Evolutionary conservation across 768 basidiomycete genomes (phyloP).

Genomic region (Phlebiopsis flavidoalba): DNA sequence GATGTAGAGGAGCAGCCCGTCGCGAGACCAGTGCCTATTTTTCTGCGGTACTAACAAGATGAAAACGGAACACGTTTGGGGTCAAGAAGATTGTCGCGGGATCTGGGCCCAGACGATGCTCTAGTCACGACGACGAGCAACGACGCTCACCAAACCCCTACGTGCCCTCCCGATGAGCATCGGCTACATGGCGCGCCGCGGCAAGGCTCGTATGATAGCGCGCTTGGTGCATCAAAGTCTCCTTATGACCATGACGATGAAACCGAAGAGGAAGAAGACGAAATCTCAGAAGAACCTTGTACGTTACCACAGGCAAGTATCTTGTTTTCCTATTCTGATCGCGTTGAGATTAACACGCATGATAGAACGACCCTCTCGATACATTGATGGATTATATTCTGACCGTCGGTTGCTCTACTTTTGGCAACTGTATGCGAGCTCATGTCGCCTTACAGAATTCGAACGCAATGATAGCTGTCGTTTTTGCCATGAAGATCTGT

Average conservation of each 20-base stretch:
- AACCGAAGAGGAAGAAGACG: not conserved
- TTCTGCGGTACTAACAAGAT: slow-evolving; percentile 2
- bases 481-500: no score
- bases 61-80: not conserved
- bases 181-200: no score
- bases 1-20: not conserved
- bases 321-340: no score
- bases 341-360: no score
- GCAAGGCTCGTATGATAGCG: not conserved
- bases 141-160: not conserved
- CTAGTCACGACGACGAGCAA: not conserved
- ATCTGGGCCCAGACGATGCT: not conserved
- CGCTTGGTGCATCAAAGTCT: not conserved
- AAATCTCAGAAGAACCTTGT: not conserved
- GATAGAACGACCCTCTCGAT: no score
- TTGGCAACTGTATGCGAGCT: no score
- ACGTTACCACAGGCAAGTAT: not conserved
- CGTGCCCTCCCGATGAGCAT: not conserved
- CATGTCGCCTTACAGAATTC: no score
- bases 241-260: not conserved
- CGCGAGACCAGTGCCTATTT: not conserved
- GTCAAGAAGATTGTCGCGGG: not conserved
- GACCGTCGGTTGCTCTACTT: no score
- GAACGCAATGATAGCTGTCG: no score
- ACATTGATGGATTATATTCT: no score